Evolutionary conservation across 2,329 filamentous ascomycete species (phyloP), one percentile per base, ranked within the genome.

Genomic region (Calonectria pteridis): DNA sequence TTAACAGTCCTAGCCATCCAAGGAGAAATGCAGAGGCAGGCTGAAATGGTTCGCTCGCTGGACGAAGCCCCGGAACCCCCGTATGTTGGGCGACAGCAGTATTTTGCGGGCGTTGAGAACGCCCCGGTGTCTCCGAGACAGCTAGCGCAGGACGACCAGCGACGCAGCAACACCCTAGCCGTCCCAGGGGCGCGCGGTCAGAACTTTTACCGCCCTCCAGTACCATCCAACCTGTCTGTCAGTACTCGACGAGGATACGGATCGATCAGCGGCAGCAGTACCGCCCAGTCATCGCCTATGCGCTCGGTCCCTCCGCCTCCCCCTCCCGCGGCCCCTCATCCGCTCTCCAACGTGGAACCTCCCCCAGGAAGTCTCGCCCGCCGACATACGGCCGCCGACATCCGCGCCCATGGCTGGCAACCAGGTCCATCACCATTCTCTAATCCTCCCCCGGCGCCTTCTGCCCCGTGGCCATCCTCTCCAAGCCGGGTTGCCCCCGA

Each of bases 321-420:
- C n/a, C 92, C 93, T 65, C 89, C 88, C 75, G 88, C 85, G 76
- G 90, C 91, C 40, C 91, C 92, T 37, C 94, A 94, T 81, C 92
- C 92, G 40, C 87, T 93, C 26, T 90, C 93, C 23, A 87, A 91
- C 71, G 88, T 91, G 37, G 89, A 92, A 78, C 88, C 90, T 31
- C 90, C 91, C 40, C 91, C 93, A 43, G 90, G 91, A 71, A 95
- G 92, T 79, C 88, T 98, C 59, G 91, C 92, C 55, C 93, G 96
- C 76, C 92, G 96, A 74, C 97, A 99, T 85, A 99, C 97, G 2
- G 96, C 96, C 49, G 97, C 97, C 72, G 97, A 99, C 83, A 98
- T 99, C 78, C 93, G 97, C 67, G 93, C 96, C 79, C 94, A 95
- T 82, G 95, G 94, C 46, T 96, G 94, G 92, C 93, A 92, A 75